Evolutionary conservation across 2,329 filamentous ascomycete species (phyloP).

Genomic region (Neoascochyta sp.): DNA sequence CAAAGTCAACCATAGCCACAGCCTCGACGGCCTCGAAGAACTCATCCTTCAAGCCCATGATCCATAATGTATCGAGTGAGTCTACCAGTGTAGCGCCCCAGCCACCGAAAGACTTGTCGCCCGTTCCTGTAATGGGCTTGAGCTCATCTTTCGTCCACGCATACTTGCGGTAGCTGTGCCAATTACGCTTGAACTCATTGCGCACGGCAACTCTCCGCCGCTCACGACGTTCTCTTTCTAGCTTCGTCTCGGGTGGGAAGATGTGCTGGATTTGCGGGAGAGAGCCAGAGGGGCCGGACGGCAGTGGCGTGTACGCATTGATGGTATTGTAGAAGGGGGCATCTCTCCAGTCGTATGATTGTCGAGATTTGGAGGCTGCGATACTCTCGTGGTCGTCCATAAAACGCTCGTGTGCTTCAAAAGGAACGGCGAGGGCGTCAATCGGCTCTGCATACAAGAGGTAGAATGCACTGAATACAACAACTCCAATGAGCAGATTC

Average conservation of each 20-base stretch:
- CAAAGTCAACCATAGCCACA: constrained; percentile 46
- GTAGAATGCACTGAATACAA: constrained; percentile 28
- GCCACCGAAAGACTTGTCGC: constrained; percentile 44
- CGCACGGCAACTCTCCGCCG: constrained; percentile 38
- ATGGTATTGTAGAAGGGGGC: constrained; percentile 41
- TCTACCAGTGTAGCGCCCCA: constrained; percentile 50
- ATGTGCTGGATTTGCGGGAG: constrained; percentile 43
- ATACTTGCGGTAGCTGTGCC: constrained; percentile 43
- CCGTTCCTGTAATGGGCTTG: constrained; percentile 39
- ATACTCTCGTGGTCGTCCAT: constrained; percentile 29
- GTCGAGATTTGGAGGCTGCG: constrained; percentile 13
- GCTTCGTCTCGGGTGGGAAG: constrained; percentile 35
- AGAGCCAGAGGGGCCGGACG: constrained; percentile 32
- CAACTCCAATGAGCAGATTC: constrained; percentile 21
- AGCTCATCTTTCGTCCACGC: constrained; percentile 50
- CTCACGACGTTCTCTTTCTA: constrained; percentile 26
- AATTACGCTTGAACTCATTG: constrained; percentile 42
- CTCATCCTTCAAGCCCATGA: constrained; percentile 48
- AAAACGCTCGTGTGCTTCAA: constrained; percentile 25
- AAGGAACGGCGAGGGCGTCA: constrained; percentile 29
- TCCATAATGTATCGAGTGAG: constrained; percentile 47
- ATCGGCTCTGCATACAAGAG: constrained; percentile 25
- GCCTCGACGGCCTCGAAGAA: constrained; percentile 47
- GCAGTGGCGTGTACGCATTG: constrained; percentile 35
- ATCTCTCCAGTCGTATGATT: constrained; percentile 41